Base-by-base conservation (phyloP, 768 basidiomycete genomes). In the Naganishia antarctica region DNA sequence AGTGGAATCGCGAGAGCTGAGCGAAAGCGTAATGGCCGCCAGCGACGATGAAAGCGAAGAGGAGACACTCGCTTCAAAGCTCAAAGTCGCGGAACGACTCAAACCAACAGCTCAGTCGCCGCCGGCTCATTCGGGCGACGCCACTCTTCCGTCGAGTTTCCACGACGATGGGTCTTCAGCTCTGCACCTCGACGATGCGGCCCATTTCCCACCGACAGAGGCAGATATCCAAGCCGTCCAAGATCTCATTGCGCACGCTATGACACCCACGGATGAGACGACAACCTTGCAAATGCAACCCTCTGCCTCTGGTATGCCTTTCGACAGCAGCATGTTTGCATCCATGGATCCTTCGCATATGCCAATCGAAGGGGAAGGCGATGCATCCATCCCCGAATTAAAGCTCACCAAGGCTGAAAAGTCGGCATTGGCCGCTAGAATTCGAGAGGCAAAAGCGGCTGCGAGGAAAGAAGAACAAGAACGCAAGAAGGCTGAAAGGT, bases 1-100 rank as follows among this genome's bases (percentile, higher is more conserved):
- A 29, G 41, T 34, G 47, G 61, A 44, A 16, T 37, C 26, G 48
- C 43, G 29, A 16, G 16, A 51, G 4, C 11, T 21, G 31, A 61
- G 26, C 21, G 58, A 59, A 58, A 34, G 40, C 41, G 40, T 37
- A 37, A 47, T 37, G 37, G 21, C 21, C 5, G 45, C 44, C n/a
- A 48, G 51, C 45, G 66, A 66, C 32, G 64, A 46, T 40, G 62
- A 64, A 7, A 45, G 62, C 44, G 60, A 66, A 28, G 49, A 49
- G 16, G 65, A 68, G 43, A 28, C 60, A 31, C 46, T 44, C 23
- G 62, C 62, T 4, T 50, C 48, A 12, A 63, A 63, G 43, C 49
- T 63, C 37, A 51, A 63, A 15, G 40, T 63, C 11, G 49, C 40
- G 5, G 60, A 51, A 41, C 21, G 21, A 2, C 34, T 34, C 21